Evolutionary conservation across 2,329 filamentous ascomycete genomes (phyloP), one percentile per base, ranked within the genome.

Genomic region (Fusarium miscanthi): DNA sequence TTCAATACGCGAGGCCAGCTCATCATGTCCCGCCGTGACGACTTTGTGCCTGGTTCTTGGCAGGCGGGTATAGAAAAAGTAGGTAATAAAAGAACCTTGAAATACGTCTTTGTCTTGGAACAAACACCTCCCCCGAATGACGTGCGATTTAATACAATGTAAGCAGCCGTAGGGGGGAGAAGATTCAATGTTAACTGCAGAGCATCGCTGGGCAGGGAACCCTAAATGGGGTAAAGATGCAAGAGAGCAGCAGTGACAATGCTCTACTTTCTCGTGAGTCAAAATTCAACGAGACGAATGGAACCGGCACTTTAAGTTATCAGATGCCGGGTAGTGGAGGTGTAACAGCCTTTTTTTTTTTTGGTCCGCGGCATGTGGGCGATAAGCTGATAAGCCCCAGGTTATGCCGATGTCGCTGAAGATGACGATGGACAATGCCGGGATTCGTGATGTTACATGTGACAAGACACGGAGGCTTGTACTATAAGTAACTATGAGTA

Each of bases 1-100:
- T 81, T 85, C 80, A 80, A 82, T 72, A 80, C 78, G 74, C 62
- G 76, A 78, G 78, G 79, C 79, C 82, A 79, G 70, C 79, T 82
- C 85, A 86, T 86, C 74, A 66, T 74, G 68, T 23, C 42, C 38
- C 19, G 30, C n/a, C 43, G 69, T 48, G 56, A 74, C 66, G 63
- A 17, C 25, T 21, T 59, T 59, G 49, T 65, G 51, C 35, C 56
- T 48, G 58, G 56, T 69, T 41, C 48, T 56, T 51, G 40, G 43
- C 38, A 31, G 53, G 48, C 38, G 37, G 48, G 49, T 52, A 57
- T 16, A 70, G 56, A 54, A 59, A 57, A 31, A 10, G 30, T 31
- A 31, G 10, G 11, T 12, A 57, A 59, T 63, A 54, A 45, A 60
- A 43, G 57, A 69, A 64, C 57, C 59, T 56, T 65, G 31, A 17